phyloP scores from a whole-genome alignment of 1,284 basidiomycete species.

The Pholiota adiposa region DNA sequence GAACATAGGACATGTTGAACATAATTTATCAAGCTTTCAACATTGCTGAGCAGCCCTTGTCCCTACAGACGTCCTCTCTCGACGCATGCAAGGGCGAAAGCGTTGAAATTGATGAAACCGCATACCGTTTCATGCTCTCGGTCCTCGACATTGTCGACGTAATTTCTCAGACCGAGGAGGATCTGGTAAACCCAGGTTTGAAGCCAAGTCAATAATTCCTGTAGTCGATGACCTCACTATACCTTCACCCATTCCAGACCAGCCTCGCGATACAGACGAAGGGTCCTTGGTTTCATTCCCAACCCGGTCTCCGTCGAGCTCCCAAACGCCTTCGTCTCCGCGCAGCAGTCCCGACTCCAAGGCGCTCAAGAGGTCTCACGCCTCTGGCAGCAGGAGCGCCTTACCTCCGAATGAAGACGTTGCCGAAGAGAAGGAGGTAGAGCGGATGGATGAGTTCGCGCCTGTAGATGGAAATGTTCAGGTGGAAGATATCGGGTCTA shows the following conservation, averaged over 20 bases:
- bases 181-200: background rate
- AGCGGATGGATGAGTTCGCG: background rate
- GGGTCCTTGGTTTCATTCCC: background rate
- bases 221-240: background rate
- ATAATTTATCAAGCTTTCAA: constrained; percentile 7
- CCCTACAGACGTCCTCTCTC: constrained; percentile 28
- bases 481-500: background rate
- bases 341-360: no score
- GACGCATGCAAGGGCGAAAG: constrained; percentile 33
- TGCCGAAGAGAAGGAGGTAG: background rate
- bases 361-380: no score
- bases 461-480: background rate
- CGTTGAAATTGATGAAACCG: constrained; percentile 37
- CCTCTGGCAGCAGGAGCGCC: no score
- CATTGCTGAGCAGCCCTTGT: background rate
- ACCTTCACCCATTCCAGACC: background rate
- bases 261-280: background rate
- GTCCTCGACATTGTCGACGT: constrained; percentile 34
- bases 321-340: background rate
- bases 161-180: background rate
- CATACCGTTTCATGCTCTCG: constrained; percentile 30
- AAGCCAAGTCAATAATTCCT: background rate
- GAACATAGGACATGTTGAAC: constrained; percentile 3
- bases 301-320: background rate
- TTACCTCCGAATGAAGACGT: background rate